Evolutionary conservation across 2,329 filamentous ascomycete species (phyloP), one percentile per base, ranked within the genome.

Genomic region (Penicillium rolfsii): DNA sequence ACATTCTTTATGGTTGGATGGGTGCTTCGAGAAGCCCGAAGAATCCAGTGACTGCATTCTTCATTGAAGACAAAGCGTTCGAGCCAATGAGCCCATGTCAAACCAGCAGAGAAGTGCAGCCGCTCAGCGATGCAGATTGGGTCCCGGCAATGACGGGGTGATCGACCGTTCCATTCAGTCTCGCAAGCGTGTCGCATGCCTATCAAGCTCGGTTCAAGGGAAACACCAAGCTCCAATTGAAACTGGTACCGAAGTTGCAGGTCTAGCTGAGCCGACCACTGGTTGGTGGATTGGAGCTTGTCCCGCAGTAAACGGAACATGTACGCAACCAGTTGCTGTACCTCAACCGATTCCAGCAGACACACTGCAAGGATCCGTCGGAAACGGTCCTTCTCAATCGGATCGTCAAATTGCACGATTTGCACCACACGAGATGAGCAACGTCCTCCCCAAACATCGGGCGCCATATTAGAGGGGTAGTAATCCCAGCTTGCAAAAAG

Each of bases 301-400:
- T 75, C 73, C 11, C 74, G 69, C n/a, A 77, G 68, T 35, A 77
- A 58, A 6, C 73, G 73, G 64, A 65, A 77, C n/a, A 76, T 36
- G 60, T 72, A 77, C 48, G 69, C 66, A 12, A 70, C 65, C 4
- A 76, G 60, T 16, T 57, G 58, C 22, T 57, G 57, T 24, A 56
- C 46, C 9, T 61, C 48, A 33, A 48, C 14, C 3, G 56, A 38
- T 5, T 52, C 53, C 41, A 76, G 71, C 4, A 77, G 64, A 49
- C 70, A 72, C 28, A 70, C 62, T 19, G 73, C 75, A 5, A 77
- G 65, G 7, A 71, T 59, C 22, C 75, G 72, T 16, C 74, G 72
- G 58, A 77, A 76, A 30, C 69, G 68, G 60, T 77, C 75, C 30
- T 72, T 75, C 55, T 71, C 64, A 11, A 30, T 56, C 1, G 66